Conservation (phyloP, 2,329 filamentous ascomycete genomes). For the Simplicillium sp. region DNA sequence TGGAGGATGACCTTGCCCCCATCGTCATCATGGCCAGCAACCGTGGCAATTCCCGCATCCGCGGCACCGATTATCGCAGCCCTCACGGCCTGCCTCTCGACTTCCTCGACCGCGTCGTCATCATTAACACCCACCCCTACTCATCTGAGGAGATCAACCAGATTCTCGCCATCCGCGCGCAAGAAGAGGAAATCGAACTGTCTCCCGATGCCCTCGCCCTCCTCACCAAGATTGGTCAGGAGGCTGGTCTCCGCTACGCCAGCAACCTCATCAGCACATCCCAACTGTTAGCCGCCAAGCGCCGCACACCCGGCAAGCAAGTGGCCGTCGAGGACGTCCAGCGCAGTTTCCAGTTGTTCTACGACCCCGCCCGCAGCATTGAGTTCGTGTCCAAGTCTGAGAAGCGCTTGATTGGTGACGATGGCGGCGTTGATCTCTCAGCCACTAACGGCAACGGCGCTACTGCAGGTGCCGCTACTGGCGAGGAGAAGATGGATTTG, state of each 20-base stretch:
- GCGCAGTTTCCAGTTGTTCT: conserved; percentile 89
- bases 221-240: conserved; percentile 89
- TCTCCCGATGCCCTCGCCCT: conserved; percentile 83
- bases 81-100: conserved; percentile 92
- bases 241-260: conserved; percentile 88
- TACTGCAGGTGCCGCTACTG: conserved; percentile 1
- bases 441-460: conserved; percentile 36
- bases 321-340: conserved; percentile 84
- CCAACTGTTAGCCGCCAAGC: conserved; percentile 77
- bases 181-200: conserved; percentile 92
- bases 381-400: conserved; percentile 87
- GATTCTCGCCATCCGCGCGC: conserved; percentile 84
- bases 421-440: conserved; percentile 67
- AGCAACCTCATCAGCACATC: conserved; percentile 96
- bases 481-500: conserved; percentile 39
- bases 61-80: conserved; percentile 86
- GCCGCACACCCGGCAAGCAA: conserved; percentile 58
- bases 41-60: conserved; percentile 80
- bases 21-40: conserved; percentile 99
- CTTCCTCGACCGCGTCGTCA: conserved; percentile 91
- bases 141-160: conserved; percentile 76
- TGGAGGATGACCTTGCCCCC: conserved; percentile 89
- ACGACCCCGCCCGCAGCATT: conserved; percentile 78
- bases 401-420: conserved; percentile 84
- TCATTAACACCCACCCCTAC: conserved; percentile 89